Conservation (phyloP, 2,329 filamentous ascomycete genomes). For the Neoascochyta sp. region DNA sequence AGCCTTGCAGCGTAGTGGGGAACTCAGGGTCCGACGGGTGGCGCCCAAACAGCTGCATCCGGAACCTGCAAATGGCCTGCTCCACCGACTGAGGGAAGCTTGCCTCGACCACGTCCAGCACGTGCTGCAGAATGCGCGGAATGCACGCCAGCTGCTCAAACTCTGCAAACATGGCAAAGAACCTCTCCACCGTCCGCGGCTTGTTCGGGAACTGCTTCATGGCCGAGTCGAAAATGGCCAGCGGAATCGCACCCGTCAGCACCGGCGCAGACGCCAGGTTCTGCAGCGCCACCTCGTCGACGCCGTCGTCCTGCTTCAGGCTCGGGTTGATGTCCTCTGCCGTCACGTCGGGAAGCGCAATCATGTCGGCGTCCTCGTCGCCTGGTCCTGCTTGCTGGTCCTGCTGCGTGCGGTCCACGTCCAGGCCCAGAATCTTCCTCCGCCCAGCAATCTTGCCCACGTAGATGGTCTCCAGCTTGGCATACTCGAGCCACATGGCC, state of each 20-base stretch:
- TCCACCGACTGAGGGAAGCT: slow-evolving; percentile 53
- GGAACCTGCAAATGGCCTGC: slow-evolving; percentile 68
- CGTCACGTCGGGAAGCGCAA: slow-evolving; percentile 57
- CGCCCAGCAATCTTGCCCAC: slow-evolving; percentile 74
- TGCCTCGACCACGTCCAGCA: slow-evolving; percentile 62
- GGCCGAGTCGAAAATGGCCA: slow-evolving; percentile 85
- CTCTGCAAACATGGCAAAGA: slow-evolving; percentile 73
- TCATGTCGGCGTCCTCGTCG: slow-evolving; percentile 51
- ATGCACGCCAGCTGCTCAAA: slow-evolving; percentile 67
- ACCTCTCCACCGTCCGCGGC: slow-evolving; percentile 63
- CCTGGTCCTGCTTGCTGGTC: slow-evolving; percentile 46
- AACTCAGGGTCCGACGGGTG: slow-evolving; percentile 64
- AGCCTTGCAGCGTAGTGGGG: slow-evolving; percentile 64
- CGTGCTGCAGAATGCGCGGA: slow-evolving; percentile 66
- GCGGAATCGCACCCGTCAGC: slow-evolving; percentile 86
- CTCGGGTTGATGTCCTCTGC: slow-evolving; percentile 60
- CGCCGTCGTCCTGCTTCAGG: slow-evolving; percentile 48
- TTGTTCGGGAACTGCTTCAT: slow-evolving; percentile 72
- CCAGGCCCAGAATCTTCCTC: slow-evolving; percentile 63
- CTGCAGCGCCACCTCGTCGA: slow-evolving; percentile 56
- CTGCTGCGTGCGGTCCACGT: slow-evolving; percentile 43
- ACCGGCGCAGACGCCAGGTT: slow-evolving; percentile 70
- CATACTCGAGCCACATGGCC: slow-evolving; percentile 83
- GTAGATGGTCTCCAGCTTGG: slow-evolving; percentile 88
- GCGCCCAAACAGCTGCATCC: slow-evolving; percentile 65